Conservation (phyloP, 805 yeast genomes). For the Clavispora carvajalis region DNA sequence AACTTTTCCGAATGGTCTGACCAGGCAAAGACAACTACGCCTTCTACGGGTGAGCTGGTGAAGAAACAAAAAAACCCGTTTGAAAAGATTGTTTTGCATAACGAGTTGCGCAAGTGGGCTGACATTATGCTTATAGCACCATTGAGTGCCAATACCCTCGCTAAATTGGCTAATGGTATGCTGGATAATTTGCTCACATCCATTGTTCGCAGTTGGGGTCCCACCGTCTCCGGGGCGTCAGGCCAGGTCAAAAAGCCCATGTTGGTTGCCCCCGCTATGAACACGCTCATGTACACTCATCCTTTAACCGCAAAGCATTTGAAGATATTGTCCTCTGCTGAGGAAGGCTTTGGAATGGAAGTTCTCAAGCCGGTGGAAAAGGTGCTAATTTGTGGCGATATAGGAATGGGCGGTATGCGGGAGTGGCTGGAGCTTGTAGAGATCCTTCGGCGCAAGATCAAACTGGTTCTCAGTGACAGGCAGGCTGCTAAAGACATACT, state of each 20-base stretch:
- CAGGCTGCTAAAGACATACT: slow-evolving; percentile 4
- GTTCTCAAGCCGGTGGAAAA: slow-evolving; percentile 43
- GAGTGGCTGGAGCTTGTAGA: slow-evolving; percentile 45
- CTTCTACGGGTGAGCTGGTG: slow-evolving; percentile 13
- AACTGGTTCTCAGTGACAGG: slow-evolving; percentile 22
- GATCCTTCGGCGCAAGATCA: slow-evolving; percentile 32
- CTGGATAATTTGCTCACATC: slow-evolving; percentile 40
- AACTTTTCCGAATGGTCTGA: slow-evolving; percentile 26
- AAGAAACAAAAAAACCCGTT: slow-evolving; percentile 11
- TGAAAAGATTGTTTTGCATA: slow-evolving; percentile 35
- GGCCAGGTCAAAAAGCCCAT: slow-evolving; percentile 32
- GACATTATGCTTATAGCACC: slow-evolving; percentile 44
- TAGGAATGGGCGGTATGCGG: slow-evolving; percentile 48
- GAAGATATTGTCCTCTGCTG: slow-evolving; percentile 25
- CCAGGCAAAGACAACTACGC: slow-evolving; percentile 13
- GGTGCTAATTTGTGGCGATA: slow-evolving; percentile 43
- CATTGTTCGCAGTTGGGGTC: slow-evolving; percentile 40
- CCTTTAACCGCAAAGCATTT: slow-evolving; percentile 41
- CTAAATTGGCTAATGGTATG: slow-evolving; percentile 41
- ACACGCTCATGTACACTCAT: slow-evolving; percentile 44
- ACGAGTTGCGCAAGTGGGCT: slow-evolving; percentile 44
- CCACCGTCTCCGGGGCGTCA: slow-evolving; percentile 13
- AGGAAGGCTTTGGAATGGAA: slow-evolving; percentile 40
- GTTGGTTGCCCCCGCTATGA: slow-evolving; percentile 45
- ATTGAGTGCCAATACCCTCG: slow-evolving; percentile 40